Conservation (phyloP, 73 alveolate genomes). For the Paramecium biaurelia region DNA sequence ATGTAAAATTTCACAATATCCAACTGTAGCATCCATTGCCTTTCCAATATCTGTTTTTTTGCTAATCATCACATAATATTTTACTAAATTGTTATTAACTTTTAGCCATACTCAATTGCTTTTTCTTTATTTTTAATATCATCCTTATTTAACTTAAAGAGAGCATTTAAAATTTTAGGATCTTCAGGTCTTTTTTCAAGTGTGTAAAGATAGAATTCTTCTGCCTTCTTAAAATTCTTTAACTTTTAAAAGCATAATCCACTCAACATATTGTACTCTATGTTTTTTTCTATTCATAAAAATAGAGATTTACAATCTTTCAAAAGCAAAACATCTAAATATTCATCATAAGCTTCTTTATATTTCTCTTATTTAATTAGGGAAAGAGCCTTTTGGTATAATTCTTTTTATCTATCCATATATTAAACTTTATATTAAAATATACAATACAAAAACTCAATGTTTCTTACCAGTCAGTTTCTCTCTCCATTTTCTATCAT, state of each 20-base stretch:
- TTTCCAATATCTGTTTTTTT: constrained; percentile 34
- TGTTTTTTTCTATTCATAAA: neutral
- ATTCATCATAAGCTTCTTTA: neutral
- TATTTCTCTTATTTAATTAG: neutral
- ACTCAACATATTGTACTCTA: constrained; percentile 7
- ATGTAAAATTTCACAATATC: neutral
- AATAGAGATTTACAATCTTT: neutral
- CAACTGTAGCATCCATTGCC: constrained; percentile 2
- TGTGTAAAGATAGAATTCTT: neutral
- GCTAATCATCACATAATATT: neutral
- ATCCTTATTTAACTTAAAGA: constrained; percentile 24
- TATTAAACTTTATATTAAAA: neutral
- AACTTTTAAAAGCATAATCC: neutral
- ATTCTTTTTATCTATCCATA: constrained; percentile 2
- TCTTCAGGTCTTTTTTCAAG: constrained; percentile 16
- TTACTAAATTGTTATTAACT: constrained; percentile 4
- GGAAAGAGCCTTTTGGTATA: neutral
- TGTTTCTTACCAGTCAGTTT: constrained; percentile 33
- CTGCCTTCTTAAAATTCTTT: neutral
- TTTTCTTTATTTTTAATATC: constrained; percentile 14
- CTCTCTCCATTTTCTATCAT: constrained; percentile 34
- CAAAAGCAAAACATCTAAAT: neutral
- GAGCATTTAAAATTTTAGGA: neutral
- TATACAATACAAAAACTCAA: neutral
- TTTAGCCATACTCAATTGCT: neutral